phyloP scores from a whole-genome alignment of 352 stramenopile species.

The Pythium pyrilobum region DNA sequence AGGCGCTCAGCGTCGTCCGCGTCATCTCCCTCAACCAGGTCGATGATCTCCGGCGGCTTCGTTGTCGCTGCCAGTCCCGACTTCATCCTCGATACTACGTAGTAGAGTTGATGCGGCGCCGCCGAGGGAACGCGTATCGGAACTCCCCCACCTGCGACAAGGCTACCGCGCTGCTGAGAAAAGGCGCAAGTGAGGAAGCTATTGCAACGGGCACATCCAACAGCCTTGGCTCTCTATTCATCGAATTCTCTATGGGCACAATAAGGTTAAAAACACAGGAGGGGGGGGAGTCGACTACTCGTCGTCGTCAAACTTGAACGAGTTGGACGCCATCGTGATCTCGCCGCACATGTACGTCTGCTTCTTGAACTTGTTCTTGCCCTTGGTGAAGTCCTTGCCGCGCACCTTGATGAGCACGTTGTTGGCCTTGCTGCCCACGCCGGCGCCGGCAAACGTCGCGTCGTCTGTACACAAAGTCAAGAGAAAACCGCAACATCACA shows the following conservation, averaged over 20 bases:
- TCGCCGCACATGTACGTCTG: constrained; percentile 93
- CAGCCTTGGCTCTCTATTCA: constrained; percentile 6
- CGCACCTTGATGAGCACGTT: constrained; percentile 96
- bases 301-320: constrained; percentile 88
- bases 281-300: neutral
- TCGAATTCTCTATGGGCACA: constrained; percentile 16
- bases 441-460: constrained; percentile 92
- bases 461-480: constrained; percentile 59
- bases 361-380: constrained; percentile 99
- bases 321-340: constrained; percentile 93
- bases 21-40: neutral
- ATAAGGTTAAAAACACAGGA: constrained; percentile 4
- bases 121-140: no score
- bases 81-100: neutral
- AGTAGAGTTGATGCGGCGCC: no score
- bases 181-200: neutral
- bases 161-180: neutral
- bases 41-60: neutral
- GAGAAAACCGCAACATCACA: neutral
- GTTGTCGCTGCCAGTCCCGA: neutral
- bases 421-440: constrained; percentile 97
- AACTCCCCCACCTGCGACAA: no score
- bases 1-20: neutral
- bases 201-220: neutral
- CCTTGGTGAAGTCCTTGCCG: constrained; percentile 99